Percentiles rank a stretch among this genome's conserved stretches.
Conservation (phyloP, 2,329 filamentous ascomycete species). For the Ascochyta viciae-villosae region DNA sequence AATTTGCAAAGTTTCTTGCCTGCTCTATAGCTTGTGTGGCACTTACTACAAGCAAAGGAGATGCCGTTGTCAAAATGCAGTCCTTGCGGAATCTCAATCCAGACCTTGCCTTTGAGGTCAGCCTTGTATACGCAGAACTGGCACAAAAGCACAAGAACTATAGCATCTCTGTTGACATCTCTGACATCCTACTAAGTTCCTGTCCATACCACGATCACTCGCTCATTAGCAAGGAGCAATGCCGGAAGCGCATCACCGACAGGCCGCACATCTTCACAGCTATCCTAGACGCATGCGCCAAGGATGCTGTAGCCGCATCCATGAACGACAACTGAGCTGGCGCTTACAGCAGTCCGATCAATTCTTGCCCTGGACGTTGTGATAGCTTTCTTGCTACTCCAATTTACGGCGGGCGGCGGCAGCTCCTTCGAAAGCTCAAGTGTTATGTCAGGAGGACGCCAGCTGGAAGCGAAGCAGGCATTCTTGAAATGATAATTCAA, state of each 20-base stretch:
- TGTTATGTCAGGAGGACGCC: too few species aligned
- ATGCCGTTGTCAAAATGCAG: not conserved
- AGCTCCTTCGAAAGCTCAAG: too few species aligned
- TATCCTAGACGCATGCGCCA: constrained; percentile 3
- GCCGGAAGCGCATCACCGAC: constrained; percentile 7
- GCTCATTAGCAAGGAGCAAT: not conserved
- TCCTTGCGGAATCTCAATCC: not conserved
- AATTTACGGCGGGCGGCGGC: too few species aligned
- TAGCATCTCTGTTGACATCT: too few species aligned
- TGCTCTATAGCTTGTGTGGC: too few species aligned
- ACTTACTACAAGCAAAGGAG: too few species aligned
- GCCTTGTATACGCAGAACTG: not conserved
- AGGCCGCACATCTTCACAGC: constrained; percentile 5
- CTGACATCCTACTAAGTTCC: not conserved
- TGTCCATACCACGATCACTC: constrained; percentile 12
- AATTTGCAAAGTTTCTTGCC: too few species aligned
- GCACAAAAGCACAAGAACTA: not conserved
- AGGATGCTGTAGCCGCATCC: not conserved
- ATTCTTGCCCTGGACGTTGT: too few species aligned
- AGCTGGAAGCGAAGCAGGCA: too few species aligned
- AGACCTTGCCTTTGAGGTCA: not conserved
- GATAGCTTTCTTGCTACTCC: too few species aligned
- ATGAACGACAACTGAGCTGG: not conserved
- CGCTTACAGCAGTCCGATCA: too few species aligned
- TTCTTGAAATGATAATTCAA: too few species aligned